These are phyloP conservation scores for Trichoderma sp. DNA, from an alignment of 2,329 filamentous ascomycete genomes.

Conservation along the genomic window DNA sequence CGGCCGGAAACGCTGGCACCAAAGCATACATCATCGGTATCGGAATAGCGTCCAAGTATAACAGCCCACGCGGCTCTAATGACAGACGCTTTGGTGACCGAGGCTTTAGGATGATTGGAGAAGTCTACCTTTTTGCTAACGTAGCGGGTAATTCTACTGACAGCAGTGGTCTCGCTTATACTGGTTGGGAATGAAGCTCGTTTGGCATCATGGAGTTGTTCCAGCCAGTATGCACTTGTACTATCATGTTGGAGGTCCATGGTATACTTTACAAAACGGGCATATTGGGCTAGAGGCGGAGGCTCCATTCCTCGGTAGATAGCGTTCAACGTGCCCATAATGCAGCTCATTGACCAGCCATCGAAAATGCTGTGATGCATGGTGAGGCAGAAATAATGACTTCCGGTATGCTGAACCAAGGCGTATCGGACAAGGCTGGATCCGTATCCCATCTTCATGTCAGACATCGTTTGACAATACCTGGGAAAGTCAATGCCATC, in stretches of 20 bases:
- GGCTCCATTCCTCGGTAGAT: conserved; percentile 27
- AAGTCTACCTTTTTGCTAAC: conserved; percentile 16
- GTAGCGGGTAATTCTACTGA: not conserved
- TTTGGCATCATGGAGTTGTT: conserved; percentile 15
- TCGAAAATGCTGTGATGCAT: conserved; percentile 26
- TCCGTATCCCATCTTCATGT: not conserved
- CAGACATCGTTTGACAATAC: not conserved
- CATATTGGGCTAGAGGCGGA: conserved; percentile 7
- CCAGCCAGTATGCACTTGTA: not conserved
- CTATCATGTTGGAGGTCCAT: not conserved
- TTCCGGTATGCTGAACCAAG: not conserved
- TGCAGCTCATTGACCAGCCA: conserved; percentile 19
- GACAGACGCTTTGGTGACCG: conserved; percentile 29
- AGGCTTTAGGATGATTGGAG: not conserved
- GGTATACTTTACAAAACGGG: conserved; percentile 14
- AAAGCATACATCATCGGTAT: conserved; percentile 31
- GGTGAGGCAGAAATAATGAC: conserved; percentile 4
- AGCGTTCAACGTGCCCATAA: conserved; percentile 4
- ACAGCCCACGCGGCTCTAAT: conserved; percentile 34
- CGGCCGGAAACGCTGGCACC: conserved; percentile 32
- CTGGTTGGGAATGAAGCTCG: not conserved
- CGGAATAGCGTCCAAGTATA: conserved; percentile 29
- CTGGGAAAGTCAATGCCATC: not conserved
- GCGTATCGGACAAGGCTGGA: conserved; percentile 4
- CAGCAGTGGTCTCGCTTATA: not conserved